Base-by-base conservation (phyloP, 257 asterid genomes). In the Rubia yunnanensis region DNA sequence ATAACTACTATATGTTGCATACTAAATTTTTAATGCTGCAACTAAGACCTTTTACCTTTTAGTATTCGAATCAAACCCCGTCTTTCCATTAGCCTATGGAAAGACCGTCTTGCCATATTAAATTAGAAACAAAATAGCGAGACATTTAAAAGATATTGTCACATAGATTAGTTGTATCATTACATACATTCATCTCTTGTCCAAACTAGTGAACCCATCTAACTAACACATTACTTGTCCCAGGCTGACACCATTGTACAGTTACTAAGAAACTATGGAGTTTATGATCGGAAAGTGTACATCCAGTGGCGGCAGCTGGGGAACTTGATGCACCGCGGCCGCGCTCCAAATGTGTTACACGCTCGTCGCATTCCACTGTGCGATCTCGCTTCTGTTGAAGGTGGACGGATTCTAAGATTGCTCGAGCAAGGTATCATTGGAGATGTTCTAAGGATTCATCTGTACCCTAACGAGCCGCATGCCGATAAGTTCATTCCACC, bases 281-380 rank as follows among this genome's bases (percentile, higher is more conserved):
- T 91, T 26, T 70, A 82, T 9, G 86, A 86, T 32, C 80, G 94
- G 76, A 74, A 78, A 70, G 90, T 91, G 46, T 63, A 86, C 17
- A 81, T 88, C 49, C 86, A 79, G 44, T 88, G 96, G 96, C 83
- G 94, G 92, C 94, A 7, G 79, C 86, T 67, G 84, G 96, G 96
- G 73, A 59, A 59, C 20, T 59, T 30, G 64, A 28, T 85, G 35
- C 73, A 76, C 46, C 89, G 95, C 34, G 79, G 81, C 34, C 91
- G 89, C 27, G 50, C 82, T 26, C 69, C 85, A 8, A 90, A 91
- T 20, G 94, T 81, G 41, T 60, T 73, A 61, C 81, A 78, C 60
- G 74, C 86, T 10, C 76, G 84, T 27, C 69, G 61, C 1, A 31
- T 81, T 64, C 70, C 87, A 2, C 75, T 91, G 63, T 79, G 72